These are phyloP conservation scores for Pisolithus thermaeus DNA, from an alignment of 1,284 basidiomycete genomes.

Conservation along the genomic window DNA sequence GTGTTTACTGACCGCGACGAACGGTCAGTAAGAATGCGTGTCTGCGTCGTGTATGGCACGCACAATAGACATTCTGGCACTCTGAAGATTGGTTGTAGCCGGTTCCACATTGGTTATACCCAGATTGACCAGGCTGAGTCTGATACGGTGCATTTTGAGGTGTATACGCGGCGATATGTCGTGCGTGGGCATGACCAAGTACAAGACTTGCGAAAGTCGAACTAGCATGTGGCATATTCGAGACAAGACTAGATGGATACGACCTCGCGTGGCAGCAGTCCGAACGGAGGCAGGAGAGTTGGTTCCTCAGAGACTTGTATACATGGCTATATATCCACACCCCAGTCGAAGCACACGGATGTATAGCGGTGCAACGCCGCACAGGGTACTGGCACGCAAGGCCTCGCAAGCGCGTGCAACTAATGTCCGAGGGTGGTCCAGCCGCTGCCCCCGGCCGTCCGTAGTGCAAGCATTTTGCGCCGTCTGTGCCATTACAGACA, in stretches of 20 bases:
- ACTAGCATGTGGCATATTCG: slow-evolving; percentile 15
- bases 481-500: slow-evolving; percentile 1
- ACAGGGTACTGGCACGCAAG: not conserved
- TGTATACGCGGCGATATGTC: slow-evolving; percentile 34
- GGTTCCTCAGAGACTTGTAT: not conserved
- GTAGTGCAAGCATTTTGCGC: not conserved
- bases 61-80: slow-evolving; percentile 65
- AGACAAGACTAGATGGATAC: slow-evolving; percentile 6
- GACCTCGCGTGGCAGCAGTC: slow-evolving; percentile 4
- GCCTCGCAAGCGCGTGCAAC: not conserved
- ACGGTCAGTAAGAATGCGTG: not conserved
- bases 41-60: slow-evolving; percentile 15
- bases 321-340: not conserved
- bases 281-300: slow-evolving; percentile 8
- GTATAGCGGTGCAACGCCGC: slow-evolving; percentile 1
- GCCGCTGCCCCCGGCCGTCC: not conserved
- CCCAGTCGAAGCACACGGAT: not conserved
- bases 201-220: slow-evolving; percentile 18
- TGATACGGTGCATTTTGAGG: slow-evolving; percentile 21
- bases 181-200: slow-evolving; percentile 25
- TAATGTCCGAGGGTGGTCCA: not conserved
- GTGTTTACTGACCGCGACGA: slow-evolving; percentile 45
- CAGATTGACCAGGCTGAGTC: slow-evolving; percentile 55
- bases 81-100: slow-evolving; percentile 47
- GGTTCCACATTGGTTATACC: slow-evolving; percentile 62